Evolutionary conservation across 208 protist species (phyloP).

Genomic region (Trypanosoma conorhini): DNA sequence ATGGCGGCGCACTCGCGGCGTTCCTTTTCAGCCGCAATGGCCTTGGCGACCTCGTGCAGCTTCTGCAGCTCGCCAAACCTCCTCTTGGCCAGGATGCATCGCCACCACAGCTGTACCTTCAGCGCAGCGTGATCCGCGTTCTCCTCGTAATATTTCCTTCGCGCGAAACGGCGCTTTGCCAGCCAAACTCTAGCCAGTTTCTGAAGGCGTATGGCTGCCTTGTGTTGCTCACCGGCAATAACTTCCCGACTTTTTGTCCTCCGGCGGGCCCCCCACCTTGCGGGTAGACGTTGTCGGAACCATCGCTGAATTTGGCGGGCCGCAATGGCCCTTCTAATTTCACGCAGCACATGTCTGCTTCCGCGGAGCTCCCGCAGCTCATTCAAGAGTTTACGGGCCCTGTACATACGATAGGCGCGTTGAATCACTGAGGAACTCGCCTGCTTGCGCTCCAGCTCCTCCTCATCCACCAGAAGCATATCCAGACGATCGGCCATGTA

Average conservation of each 20-base stretch:
- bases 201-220: constrained; percentile 62
- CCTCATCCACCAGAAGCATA: constrained; percentile 76
- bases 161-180: constrained; percentile 33
- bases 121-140: constrained; percentile 38
- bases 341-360: constrained; percentile 28
- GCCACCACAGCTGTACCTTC: constrained; percentile 60
- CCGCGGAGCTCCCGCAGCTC: constrained; percentile 31
- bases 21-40: constrained; percentile 26
- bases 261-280: constrained; percentile 25
- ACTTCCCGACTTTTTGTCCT: constrained; percentile 2
- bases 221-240: constrained; percentile 34
- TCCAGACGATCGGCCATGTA: constrained; percentile 73
- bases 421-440: constrained; percentile 60
- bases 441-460: constrained; percentile 78
- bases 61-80: constrained; percentile 23
- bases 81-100: constrained; percentile 34
- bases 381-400: constrained; percentile 33
- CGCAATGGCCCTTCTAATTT: constrained; percentile 46
- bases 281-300: constrained; percentile 26
- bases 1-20: constrained; percentile 46
- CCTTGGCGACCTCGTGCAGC: constrained; percentile 23
- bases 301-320: constrained; percentile 60
- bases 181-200: constrained; percentile 69
- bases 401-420: constrained; percentile 59
- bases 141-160: constrained; percentile 28